Evolutionary conservation across 495 filamentous ascomycete species (phyloP).

Genomic region (Choiromyces venosus): DNA sequence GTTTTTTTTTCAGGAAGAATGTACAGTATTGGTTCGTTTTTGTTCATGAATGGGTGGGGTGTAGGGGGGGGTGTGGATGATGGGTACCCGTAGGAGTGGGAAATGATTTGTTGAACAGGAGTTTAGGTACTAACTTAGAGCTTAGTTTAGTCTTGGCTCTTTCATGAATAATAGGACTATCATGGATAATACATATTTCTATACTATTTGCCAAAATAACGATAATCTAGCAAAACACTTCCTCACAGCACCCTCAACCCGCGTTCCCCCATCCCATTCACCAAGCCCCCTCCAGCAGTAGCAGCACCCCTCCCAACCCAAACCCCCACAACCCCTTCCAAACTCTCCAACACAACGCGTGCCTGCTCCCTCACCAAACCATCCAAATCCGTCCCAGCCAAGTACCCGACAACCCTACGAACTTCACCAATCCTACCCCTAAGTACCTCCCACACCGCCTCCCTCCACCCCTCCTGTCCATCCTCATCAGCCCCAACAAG

Average conservation of each 20-base stretch:
- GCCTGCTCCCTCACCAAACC: slow-evolving; percentile 68
- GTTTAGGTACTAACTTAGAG: no score
- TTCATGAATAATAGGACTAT: no score
- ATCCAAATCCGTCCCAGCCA: slow-evolving; percentile 64
- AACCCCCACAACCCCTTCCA: slow-evolving; percentile 58
- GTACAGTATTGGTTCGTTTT: no score
- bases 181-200: no score
- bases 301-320: slow-evolving; percentile 44
- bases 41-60: background rate
- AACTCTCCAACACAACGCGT: slow-evolving; percentile 61
- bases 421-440: slow-evolving; percentile 58
- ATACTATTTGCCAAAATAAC: no score
- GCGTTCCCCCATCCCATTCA: slow-evolving; percentile 33
- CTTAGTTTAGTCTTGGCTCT: no score
- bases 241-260: slow-evolving; percentile 46
- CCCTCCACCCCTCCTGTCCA: slow-evolving; percentile 50
- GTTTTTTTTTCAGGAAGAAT: no score
- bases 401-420: slow-evolving; percentile 58
- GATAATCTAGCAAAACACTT: no score
- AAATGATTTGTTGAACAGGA: slow-evolving; percentile 1
- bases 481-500: slow-evolving; percentile 48
- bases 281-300: slow-evolving; percentile 19
- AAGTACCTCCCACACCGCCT: slow-evolving; percentile 59
- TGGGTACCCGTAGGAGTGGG: background rate
- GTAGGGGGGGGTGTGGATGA: no score